Conservation (phyloP, 495 filamentous ascomycete genomes). For the Trichoderma gamsii region DNA sequence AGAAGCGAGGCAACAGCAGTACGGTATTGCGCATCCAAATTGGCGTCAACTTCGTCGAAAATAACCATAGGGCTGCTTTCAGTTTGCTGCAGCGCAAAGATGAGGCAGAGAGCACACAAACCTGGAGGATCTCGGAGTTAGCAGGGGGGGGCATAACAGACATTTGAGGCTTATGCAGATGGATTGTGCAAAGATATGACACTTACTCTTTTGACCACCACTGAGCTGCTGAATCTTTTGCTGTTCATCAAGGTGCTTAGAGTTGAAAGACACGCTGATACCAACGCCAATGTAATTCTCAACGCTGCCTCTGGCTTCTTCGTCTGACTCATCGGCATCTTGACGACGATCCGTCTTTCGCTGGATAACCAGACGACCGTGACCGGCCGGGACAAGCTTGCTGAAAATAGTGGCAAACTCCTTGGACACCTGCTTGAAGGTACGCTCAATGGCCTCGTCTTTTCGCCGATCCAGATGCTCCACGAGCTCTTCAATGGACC, state of each 20-base stretch:
- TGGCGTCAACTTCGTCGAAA: conserved; percentile 98
- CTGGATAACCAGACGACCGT: conserved; percentile 88
- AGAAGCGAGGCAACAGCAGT: conserved; percentile 89
- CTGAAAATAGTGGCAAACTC: conserved; percentile 92
- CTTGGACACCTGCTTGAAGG: conserved; percentile 92
- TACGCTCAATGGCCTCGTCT: conserved; percentile 92
- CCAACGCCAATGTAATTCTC: conserved; percentile 97
- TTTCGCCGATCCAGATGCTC: conserved; percentile 88
- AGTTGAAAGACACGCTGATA: conserved; percentile 98
- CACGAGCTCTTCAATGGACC: conserved; percentile 85
- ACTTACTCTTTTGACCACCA: conserved; percentile 93
- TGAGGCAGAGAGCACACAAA: conserved; percentile 88
- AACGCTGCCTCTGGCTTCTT: conserved; percentile 61
- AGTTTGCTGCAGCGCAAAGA: conserved; percentile 98
- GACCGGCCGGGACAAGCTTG: conserved; percentile 87
- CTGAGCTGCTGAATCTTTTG: conserved; percentile 95
- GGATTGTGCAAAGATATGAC: background rate
- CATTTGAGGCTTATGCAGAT: no score
- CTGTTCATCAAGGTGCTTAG: conserved; percentile 89
- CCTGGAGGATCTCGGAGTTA: conserved; percentile 39
- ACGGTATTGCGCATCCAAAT: conserved; percentile 94
- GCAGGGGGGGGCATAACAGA: conserved; percentile 24
- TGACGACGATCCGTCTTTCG: conserved; percentile 69
- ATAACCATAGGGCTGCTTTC: conserved; percentile 98
- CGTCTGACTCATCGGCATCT: conserved; percentile 61